Evolutionary conservation across 176 grass and related monocot species (phyloP).

Genomic region (Avena eriantha): DNA sequence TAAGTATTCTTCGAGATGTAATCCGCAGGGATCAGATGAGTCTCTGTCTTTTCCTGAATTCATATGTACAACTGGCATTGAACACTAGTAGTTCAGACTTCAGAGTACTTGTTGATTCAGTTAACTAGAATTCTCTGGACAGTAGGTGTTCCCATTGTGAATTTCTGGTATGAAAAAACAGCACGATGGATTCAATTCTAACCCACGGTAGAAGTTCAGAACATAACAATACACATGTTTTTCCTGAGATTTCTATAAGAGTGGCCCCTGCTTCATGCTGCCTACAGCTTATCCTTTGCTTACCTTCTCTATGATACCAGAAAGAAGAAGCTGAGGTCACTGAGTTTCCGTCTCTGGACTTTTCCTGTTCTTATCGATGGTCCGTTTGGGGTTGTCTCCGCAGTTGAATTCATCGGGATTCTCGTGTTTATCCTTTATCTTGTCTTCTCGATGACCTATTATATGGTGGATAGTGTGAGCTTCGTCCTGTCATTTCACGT

Average conservation of each 20-base stretch:
- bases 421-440: conserved; percentile 64
- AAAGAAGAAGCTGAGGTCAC: conserved; percentile 63
- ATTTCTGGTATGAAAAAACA: neutral
- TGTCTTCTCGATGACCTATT: conserved; percentile 68
- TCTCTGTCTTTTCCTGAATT: neutral
- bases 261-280: neutral
- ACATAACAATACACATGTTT: neutral
- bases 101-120: neutral
- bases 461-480: conserved; percentile 43
- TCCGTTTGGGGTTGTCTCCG: conserved; percentile 84
- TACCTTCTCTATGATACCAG: conserved; percentile 41
- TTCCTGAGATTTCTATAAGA: neutral
- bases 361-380: conserved; percentile 84
- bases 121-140: neutral
- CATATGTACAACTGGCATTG: neutral
- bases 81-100: neutral
- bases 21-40: no score
- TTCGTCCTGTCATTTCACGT: conserved; percentile 39
- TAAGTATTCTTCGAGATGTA: conserved; percentile 39
- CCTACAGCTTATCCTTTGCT: neutral
- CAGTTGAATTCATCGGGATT: conserved; percentile 87
- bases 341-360: conserved; percentile 86
- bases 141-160: neutral
- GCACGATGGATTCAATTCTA: neutral
- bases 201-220: neutral